Base-by-base conservation (phyloP, 2,329 filamentous ascomycete species). In the Alternaria hordeiaustralica region DNA sequence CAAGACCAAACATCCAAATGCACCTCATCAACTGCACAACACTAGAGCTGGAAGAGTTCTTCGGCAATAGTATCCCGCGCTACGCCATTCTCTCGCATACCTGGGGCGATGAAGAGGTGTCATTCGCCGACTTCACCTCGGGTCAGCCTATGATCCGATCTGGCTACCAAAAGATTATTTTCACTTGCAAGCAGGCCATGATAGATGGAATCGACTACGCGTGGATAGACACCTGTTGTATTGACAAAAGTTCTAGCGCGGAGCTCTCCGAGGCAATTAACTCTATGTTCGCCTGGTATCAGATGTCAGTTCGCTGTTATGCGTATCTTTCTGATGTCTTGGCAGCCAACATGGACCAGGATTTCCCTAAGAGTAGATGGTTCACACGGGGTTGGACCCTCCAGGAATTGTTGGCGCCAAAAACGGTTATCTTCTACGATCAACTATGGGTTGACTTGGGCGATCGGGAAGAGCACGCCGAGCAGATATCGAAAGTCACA, bases 181-280 rank as follows among this genome's bases (percentile, higher is more conserved):
- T 41, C 11, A 47, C 58, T 4, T 55, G 58, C 41, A 9, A 41
- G 6, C 50, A 60, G 21, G 50, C 50, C 1, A 15, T 49, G 0
- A 9, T 10, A 5, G 21, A 63, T 3, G 13, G 13, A 9, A 4
- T 64, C 8, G 3, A 45, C 1, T 64, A 54, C 21, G 58, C 41
- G 11, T 64, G 61, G 61, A 47, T 61, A 1, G 61, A 64, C 12
- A 64, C 61, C 2, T 64, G 61, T 11, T 64, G 58, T 28, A 64
- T 64, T 5, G 58, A 64, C 43, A 64, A 64, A 23, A 43, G 43
- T 2, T 57, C 53, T 6, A 61, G 58, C 15, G 18, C 61, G 8
- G 61, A 64, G 41, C 58, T 64, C 26, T 54, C 53, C 13, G 58
- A 64, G 58, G 61, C 61, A 3, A 55, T 60, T 4, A 60, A 60